Conservation (phyloP, 176 grass and related monocot species). For the Raddia distichophylla region DNA sequence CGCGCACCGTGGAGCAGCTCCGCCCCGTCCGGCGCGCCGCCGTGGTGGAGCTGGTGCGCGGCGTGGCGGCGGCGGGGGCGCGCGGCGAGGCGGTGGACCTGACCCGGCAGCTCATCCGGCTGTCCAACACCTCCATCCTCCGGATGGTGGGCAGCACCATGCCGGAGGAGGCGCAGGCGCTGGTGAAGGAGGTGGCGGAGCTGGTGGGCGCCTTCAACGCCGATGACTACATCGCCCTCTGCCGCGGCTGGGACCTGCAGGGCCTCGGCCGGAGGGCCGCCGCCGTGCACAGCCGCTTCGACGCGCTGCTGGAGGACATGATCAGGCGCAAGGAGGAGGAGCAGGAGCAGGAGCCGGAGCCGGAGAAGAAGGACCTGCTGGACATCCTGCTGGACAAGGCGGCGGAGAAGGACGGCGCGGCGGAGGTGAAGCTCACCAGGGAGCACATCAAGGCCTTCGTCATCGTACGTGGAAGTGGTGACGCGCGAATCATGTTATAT, state of each 20-base stretch:
- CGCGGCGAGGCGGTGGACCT: constrained; percentile 26
- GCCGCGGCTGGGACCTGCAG: constrained; percentile 67
- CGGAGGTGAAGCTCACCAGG: constrained; percentile 66
- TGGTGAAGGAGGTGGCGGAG: constrained; percentile 67
- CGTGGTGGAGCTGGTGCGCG: constrained; percentile 19
- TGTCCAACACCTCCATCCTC: constrained; percentile 58
- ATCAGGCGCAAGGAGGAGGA: constrained; percentile 55
- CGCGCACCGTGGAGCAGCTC: constrained; percentile 62
- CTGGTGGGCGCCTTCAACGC: constrained; percentile 62
- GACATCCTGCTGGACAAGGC: constrained; percentile 73
- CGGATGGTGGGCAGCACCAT: constrained; percentile 57
- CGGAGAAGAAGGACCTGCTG: constrained; percentile 51
- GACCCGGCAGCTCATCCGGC: constrained; percentile 51
- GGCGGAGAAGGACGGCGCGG: constrained; percentile 28
- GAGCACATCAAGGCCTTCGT: constrained; percentile 78
- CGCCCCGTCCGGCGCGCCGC: constrained; percentile 58
- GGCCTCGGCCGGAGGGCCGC: constrained; percentile 54
- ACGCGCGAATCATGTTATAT: no score
- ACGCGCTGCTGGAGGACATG: constrained; percentile 64
- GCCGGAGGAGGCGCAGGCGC: constrained; percentile 45
- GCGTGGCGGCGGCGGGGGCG: not conserved
- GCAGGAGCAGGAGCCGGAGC: not conserved
- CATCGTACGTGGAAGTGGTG: constrained; percentile 42
- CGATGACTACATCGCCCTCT: constrained; percentile 59
- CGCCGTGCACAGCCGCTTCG: constrained; percentile 59